A percentile compares a stretch with the other conserved stretches of the same genome.
Evolutionary conservation across 306 rosid species (phyloP).

Genomic region (Prunus fruticosa): DNA sequence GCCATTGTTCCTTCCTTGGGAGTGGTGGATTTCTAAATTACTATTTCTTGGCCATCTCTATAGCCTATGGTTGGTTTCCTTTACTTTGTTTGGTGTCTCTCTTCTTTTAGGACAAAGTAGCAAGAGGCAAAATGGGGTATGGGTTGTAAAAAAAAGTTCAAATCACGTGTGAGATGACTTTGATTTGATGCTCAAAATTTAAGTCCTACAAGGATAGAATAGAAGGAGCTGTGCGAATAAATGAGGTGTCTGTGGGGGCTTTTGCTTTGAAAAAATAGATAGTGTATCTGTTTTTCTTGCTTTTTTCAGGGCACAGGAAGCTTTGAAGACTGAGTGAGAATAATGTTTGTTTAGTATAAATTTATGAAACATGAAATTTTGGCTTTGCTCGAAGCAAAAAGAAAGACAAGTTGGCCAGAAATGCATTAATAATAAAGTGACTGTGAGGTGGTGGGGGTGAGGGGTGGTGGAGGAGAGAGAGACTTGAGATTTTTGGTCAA

Average conservation of each 20-base stretch:
- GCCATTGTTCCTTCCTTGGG: constrained; percentile 2
- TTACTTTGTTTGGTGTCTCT: neutral
- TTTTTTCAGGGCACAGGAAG: too few relatives aligned
- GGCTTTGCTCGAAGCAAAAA: neutral
- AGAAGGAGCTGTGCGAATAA: constrained; percentile 19
- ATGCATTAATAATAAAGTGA: neutral
- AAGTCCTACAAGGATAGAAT: constrained; percentile 15
- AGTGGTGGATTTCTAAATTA: neutral
- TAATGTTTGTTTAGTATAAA: too few relatives aligned
- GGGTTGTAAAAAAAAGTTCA: constrained; percentile 14
- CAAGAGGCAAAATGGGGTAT: constrained; percentile 3
- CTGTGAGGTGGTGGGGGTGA: neutral
- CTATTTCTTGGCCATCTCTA: neutral
- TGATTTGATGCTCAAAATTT: constrained; percentile 23
- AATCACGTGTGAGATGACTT: constrained; percentile 39
- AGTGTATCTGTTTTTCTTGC: too few relatives aligned
- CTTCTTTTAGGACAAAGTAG: neutral
- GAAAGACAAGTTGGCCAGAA: neutral
- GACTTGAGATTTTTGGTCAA: too few relatives aligned
- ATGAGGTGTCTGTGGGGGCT: constrained; percentile 11
- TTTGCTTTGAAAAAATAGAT: neutral
- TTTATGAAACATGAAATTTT: constrained; percentile 6
- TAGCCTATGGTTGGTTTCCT: neutral
- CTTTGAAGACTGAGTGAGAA: too few relatives aligned
- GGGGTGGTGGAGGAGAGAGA: too few relatives aligned